Conservation (phyloP, 2,329 filamentous ascomycete species). For the Trichoderma citrinoviride region DNA sequence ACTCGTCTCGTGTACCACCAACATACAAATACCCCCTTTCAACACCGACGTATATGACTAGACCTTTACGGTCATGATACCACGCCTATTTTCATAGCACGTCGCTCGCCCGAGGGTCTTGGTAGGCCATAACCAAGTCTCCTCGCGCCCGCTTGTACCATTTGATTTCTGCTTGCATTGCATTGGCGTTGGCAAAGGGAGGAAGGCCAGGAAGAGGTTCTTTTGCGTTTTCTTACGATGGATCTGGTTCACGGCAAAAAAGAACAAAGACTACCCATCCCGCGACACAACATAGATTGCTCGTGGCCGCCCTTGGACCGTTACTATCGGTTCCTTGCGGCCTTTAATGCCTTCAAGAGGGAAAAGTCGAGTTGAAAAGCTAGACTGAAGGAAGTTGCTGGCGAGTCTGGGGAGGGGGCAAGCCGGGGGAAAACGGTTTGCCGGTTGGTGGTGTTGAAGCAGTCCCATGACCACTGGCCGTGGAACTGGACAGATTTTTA, state of each 20-base stretch:
- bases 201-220: constrained; percentile 33
- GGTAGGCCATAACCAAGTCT: constrained; percentile 30
- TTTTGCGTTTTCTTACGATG: constrained; percentile 32
- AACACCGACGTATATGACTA: constrained; percentile 42
- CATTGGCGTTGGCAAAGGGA: constrained; percentile 54
- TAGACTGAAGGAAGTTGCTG: constrained; percentile 9
- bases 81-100: constrained; percentile 42
- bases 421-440: not conserved
- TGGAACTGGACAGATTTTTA: constrained; percentile 9
- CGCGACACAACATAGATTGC: constrained; percentile 43
- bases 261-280: constrained; percentile 37
- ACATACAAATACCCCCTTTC: constrained; percentile 9
- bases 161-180: constrained; percentile 49
- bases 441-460: constrained; percentile 4
- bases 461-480: not conserved
- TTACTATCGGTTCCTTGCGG: constrained; percentile 14
- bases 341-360: constrained; percentile 34
- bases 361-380: constrained; percentile 27
- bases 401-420: constrained; percentile 14
- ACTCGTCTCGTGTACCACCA: constrained; percentile 25
- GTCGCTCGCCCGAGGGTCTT: constrained; percentile 14
- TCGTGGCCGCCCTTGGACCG: constrained; percentile 28
- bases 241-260: constrained; percentile 35
- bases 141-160: constrained; percentile 37
- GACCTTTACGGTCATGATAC: constrained; percentile 45